These are phyloP conservation scores for Asterionellopsis glacialis DNA, from an alignment of 108 stramenopile species.

Conservation along the genomic window DNA sequence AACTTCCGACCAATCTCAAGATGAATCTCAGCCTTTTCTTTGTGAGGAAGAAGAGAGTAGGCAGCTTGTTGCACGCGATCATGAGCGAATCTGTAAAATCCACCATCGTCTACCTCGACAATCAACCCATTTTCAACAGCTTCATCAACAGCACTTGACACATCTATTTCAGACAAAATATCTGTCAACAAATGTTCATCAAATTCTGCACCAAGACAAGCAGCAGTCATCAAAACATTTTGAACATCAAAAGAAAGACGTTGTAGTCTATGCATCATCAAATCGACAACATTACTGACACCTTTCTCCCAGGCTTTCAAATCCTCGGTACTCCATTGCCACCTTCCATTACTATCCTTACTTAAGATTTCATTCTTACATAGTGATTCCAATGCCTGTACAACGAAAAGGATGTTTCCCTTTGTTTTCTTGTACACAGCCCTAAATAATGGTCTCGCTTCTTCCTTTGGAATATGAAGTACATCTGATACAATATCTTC, in stretches of 20 bases:
- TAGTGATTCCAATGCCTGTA: conserved; percentile 5
- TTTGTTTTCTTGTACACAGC: conserved; percentile 11
- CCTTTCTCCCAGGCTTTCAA: too few species aligned
- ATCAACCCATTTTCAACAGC: too few species aligned
- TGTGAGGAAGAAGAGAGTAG: conserved; percentile 25
- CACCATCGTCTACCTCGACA: too few species aligned
- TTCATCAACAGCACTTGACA: too few species aligned
- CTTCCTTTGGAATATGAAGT: neutral
- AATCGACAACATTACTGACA: conserved; percentile 12
- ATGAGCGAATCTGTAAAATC: conserved; percentile 32
- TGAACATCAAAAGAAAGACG: conserved; percentile 26
- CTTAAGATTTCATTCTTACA: conserved; percentile 1
- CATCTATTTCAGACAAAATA: neutral
- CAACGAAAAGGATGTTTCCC: conserved; percentile 12
- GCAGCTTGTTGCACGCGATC: conserved; percentile 33
- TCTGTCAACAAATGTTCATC: conserved; percentile 12
- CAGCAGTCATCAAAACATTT: conserved; percentile 36
- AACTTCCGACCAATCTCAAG: conserved; percentile 35
- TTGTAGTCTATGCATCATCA: conserved; percentile 39
- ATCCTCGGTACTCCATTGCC: conserved; percentile 8
- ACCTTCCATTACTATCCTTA: conserved; percentile 9
- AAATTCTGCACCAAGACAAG: conserved; percentile 47
- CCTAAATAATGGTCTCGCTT: conserved; percentile 17
- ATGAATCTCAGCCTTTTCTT: conserved; percentile 32
- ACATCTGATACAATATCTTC: conserved; percentile 20